phyloP scores from a whole-genome alignment of 768 basidiomycete genomes.

The Leccinum longicurvipes region DNA sequence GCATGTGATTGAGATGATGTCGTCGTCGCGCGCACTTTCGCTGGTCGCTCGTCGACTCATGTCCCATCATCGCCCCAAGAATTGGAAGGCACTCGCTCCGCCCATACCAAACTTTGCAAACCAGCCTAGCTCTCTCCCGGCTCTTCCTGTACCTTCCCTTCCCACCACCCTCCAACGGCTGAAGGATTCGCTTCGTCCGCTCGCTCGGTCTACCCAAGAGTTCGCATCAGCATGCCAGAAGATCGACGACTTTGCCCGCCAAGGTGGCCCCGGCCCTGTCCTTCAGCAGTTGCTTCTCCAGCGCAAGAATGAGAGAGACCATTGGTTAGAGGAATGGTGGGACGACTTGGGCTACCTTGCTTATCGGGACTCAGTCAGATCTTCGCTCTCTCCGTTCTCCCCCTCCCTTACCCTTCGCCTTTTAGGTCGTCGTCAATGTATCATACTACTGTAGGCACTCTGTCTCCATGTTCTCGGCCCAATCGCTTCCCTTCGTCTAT shows the following conservation, averaged over 20 bases:
- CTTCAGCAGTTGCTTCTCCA: slow-evolving; percentile 65
- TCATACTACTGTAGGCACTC: slow-evolving; percentile 83
- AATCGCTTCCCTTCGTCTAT: not conserved
- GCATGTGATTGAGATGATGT: slow-evolving; percentile 12
- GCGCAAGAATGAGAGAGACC: slow-evolving; percentile 51
- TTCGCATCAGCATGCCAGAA: slow-evolving; percentile 50
- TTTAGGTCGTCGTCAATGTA: slow-evolving; percentile 80
- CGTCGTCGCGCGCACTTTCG: not conserved
- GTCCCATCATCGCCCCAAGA: slow-evolving; percentile 37
- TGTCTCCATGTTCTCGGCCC: not conserved
- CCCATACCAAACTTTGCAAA: slow-evolving; percentile 60
- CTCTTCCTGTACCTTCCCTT: slow-evolving; percentile 75
- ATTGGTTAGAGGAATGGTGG: slow-evolving; percentile 97
- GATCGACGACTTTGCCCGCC: slow-evolving; percentile 62
- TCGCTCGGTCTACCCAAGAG: slow-evolving; percentile 64
- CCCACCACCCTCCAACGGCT: slow-evolving; percentile 62
- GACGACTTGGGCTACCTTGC: slow-evolving; percentile 79
- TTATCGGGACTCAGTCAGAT: slow-evolving; percentile 78
- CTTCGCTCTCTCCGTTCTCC: not conserved
- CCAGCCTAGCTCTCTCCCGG: slow-evolving; percentile 55
- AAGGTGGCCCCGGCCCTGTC: slow-evolving; percentile 41
- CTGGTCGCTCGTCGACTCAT: slow-evolving; percentile 15
- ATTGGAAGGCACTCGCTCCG: slow-evolving; percentile 76
- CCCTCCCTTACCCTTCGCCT: not conserved
- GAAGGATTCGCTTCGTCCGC: slow-evolving; percentile 67